These are phyloP conservation scores for Coemansia sp. DNA, from an alignment of 192 early-diverging fungal species.

Conservation along the genomic window DNA sequence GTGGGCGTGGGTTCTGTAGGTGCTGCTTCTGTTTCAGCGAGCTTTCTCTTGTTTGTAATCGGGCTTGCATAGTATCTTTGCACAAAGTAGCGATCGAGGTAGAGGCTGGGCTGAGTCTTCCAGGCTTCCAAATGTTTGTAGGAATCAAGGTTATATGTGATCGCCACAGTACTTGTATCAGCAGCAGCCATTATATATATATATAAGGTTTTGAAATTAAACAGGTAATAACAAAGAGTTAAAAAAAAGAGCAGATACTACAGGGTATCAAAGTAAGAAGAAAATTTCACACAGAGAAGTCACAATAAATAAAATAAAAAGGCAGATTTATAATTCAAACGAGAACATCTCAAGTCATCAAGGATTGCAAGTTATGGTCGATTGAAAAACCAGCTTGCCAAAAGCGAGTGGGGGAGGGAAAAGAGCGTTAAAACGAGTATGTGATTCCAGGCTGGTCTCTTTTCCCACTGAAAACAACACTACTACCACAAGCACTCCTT, in stretches of 20 bases:
- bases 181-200: not conserved
- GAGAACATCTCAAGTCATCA: too few species aligned
- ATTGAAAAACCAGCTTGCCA: not conserved
- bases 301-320: too few species aligned
- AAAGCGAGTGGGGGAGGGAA: constrained; percentile 1
- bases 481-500: too few species aligned
- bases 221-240: not conserved
- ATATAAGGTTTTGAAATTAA: not conserved
- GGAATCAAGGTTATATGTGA: constrained; percentile 27
- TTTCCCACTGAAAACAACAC: too few species aligned
- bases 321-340: too few species aligned
- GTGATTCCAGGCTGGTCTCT: not conserved
- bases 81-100: constrained; percentile 31
- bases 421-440: not conserved
- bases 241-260: too few species aligned
- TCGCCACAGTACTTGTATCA: not conserved
- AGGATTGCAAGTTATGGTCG: too few species aligned
- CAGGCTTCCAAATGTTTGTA: constrained; percentile 24
- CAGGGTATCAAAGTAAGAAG: too few species aligned
- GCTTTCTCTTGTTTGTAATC: constrained; percentile 26
- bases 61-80: constrained; percentile 19
- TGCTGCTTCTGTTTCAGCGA: constrained; percentile 2
- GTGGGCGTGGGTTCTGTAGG: not conserved
- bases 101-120: constrained; percentile 10
- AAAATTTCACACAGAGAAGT: too few species aligned